Base-by-base conservation (phyloP, 148 eudicot species). In the Polygonum aviculare region DNA sequence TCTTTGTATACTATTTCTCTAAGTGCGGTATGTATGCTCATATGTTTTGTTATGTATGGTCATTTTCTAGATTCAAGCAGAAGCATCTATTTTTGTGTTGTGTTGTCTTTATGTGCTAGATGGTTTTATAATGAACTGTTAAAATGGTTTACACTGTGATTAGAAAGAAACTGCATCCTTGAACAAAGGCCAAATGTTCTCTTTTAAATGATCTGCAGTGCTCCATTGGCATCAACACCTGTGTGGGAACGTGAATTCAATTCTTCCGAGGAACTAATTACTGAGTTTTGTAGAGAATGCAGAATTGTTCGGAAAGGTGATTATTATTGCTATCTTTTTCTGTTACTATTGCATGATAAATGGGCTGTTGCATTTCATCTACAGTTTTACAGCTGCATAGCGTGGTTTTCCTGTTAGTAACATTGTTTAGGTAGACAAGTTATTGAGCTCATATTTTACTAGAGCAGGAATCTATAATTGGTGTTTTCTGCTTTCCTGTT, bases 261-360 rank as follows among this genome's bases (percentile, higher is more conserved):
- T 81, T 90, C 97, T 54, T 86, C 98, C 4, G 98, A 95, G 83
- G 98, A 95, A 79, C 81, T 95, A 79, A 89, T 95, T 80, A 95
- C 97, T 44, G 98, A 95, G 86, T 95, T 95, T 78, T 95, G 98
- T 80, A 88, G 98, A 89, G 98, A 95, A 81, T 95, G 98, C 86
- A 88, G 98, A 79, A 87, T 95, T 73, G 98, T 95, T 80, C 88
- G 98, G 51, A 95, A 95, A 95, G 98, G 98, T 95, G 84, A 82
- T 76, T 62, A 18, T 49, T 69, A 19, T 76, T 40, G 76, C 62
- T 74, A 67, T 67, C 44, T 16, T 67, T 35, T 33, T 19, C 45
- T 67, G 72, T 67, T 6, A 38, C 38, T 67, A 26, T 35, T 36
- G 44, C 45, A 35, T 35, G 45, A 35, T 67, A 67, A 70, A 36